Evolutionary conservation across 495 filamentous ascomycete species (phyloP).

Genomic region (Endocarpon pusillum): DNA sequence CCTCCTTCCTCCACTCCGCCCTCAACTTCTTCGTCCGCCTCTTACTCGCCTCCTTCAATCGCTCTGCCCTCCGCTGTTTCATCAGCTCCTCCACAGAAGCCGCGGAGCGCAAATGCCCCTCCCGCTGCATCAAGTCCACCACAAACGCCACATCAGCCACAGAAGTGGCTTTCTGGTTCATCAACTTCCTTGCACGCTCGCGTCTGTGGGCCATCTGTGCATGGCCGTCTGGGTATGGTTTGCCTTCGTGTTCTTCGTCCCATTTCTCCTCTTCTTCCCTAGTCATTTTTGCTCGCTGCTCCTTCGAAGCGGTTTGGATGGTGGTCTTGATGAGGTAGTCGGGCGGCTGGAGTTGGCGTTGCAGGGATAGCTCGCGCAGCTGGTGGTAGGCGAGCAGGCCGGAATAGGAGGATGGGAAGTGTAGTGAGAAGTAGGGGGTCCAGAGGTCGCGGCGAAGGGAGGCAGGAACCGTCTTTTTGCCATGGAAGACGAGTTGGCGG

Average conservation of each 20-base stretch:
- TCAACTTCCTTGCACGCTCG: slow-evolving; percentile 44
- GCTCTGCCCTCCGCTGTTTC: slow-evolving; percentile 1
- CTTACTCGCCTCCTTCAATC: not conserved
- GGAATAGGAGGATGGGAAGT: slow-evolving; percentile 44
- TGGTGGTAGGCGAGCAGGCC: slow-evolving; percentile 62
- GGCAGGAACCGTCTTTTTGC: slow-evolving; percentile 73
- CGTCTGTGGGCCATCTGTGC: slow-evolving; percentile 32
- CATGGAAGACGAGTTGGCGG: slow-evolving; percentile 67
- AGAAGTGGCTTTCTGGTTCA: slow-evolving; percentile 78
- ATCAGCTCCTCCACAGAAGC: slow-evolving; percentile 17
- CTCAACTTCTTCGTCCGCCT: slow-evolving; percentile 16
- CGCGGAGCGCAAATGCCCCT: not conserved
- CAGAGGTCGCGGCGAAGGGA: slow-evolving; percentile 81
- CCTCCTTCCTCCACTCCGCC: slow-evolving; percentile 17
- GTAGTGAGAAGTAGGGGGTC: slow-evolving; percentile 60
- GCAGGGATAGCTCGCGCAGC: slow-evolving; percentile 58
- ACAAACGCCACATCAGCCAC: slow-evolving; percentile 78
- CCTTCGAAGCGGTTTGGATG: too few relatives aligned
- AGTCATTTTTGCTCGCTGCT: slow-evolving; percentile 42
- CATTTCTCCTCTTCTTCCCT: slow-evolving; percentile 29
- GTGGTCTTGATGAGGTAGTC: slow-evolving; percentile 32
- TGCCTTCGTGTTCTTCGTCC: slow-evolving; percentile 23
- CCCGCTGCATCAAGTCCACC: slow-evolving; percentile 27
- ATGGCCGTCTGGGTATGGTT: slow-evolving; percentile 12
- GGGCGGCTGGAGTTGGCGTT: slow-evolving; percentile 27